These are phyloP conservation scores for Kwoniella mangroviensis DNA, from an alignment of 768 basidiomycete genomes.

Conservation along the genomic window DNA sequence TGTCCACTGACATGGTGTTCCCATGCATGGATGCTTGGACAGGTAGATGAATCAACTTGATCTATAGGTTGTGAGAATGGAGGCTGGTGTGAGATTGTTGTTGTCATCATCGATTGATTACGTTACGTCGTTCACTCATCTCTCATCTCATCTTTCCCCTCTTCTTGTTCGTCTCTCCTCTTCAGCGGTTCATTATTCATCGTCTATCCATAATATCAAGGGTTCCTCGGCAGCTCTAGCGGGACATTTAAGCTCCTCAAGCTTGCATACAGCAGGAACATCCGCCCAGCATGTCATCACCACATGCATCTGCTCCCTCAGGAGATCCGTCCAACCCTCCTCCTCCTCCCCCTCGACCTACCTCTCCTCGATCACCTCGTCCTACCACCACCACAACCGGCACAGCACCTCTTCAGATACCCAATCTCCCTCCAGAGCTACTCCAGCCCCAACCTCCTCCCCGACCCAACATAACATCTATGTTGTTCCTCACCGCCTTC, in stretches of 20 bases:
- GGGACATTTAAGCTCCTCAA: not conserved
- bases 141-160: not conserved
- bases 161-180: not conserved
- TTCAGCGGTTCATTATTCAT: not conserved
- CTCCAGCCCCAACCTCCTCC: slow-evolving; percentile 32
- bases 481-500: slow-evolving; percentile 56
- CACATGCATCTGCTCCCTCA: too few relatives aligned
- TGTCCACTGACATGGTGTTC: too few relatives aligned
- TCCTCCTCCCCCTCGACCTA: not conserved
- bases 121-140: not conserved
- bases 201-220: not conserved
- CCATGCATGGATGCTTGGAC: too few relatives aligned
- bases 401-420: slow-evolving; percentile 9
- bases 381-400: slow-evolving; percentile 1
- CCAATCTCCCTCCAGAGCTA: slow-evolving; percentile 19
- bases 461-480: slow-evolving; percentile 43
- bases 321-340: not conserved
- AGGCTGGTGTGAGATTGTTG: not conserved
- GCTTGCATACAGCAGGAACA: not conserved
- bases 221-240: not conserved
- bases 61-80: too few relatives aligned
- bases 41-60: too few relatives aligned
- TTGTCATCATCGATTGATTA: not conserved
- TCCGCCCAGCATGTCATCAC: not conserved
- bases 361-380: slow-evolving; percentile 25